Evolutionary conservation across 495 filamentous ascomycete species (phyloP), one percentile per base, ranked within the genome.

Genomic region (Endocarpon pusillum): DNA sequence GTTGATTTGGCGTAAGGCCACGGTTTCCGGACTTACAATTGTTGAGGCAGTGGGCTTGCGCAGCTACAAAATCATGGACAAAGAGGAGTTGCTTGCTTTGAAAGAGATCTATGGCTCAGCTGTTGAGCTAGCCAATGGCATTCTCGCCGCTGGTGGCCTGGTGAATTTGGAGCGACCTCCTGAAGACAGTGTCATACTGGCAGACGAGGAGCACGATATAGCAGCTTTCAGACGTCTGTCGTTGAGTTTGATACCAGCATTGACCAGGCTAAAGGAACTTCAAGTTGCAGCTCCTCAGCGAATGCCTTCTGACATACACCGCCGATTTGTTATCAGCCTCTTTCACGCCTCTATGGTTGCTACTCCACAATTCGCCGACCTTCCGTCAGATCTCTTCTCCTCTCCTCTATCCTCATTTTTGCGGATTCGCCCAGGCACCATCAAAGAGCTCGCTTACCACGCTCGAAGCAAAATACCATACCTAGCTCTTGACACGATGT

Each of bases 311-410:
- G 50, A 59, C 18, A 71, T 76, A 2, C 66, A 81, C 10, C 66
- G 65, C n/a, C 55, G 66, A 6, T 94, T 89, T 46, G 67, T 76
- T 1, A 70, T 70, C 35, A 71, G 71, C 12, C 67, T 97, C n/a
- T 85, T 94, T 54, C 58, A 66, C 32, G 79, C 69, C 14, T 94
- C 86, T 16, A 70, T 94, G 43, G 77, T 92, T 39, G 83, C 92
- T 48, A 41, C 62, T 3, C 70, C 74, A 0, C 63, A 75, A 16
- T 67, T 71, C 7, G 61, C 69, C 15, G 83, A 91, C 39, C 61
- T 72, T 18, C 56, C 73, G 10, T 39, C 32, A 14, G 37, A 58
- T 23, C 57, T 62, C 16, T 61, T 62, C 9, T 58, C 66, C 33
- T 57, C 59, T 10, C 67, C 69, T 4, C 69, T 91, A 4, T 53